Evolutionary conservation across 805 yeast species (phyloP).

Genomic region (Spathaspora girioi): DNA sequence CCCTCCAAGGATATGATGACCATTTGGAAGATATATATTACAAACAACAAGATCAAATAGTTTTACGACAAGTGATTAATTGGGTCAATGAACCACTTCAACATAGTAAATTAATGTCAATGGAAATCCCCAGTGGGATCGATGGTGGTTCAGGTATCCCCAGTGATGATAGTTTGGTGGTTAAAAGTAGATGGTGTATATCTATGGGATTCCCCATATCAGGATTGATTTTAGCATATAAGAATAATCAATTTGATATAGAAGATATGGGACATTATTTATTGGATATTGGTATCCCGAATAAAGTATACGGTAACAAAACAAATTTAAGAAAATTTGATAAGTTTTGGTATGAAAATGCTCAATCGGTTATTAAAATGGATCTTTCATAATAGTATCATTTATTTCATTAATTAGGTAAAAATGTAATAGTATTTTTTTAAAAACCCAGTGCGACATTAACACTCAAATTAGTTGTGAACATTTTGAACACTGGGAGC

Average conservation of each 20-base stretch:
- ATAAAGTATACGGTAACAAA: conserved; percentile 43
- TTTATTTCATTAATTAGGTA: too few relatives aligned
- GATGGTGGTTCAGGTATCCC: conserved; percentile 63
- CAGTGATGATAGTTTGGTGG: conserved; percentile 24
- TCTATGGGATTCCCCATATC: conserved; percentile 73
- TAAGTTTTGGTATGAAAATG: conserved; percentile 38
- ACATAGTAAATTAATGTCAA: conserved; percentile 50
- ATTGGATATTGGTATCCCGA: conserved; percentile 71
- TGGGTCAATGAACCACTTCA: conserved; percentile 61
- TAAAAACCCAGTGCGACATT: too few relatives aligned
- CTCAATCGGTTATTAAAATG: conserved; percentile 25
- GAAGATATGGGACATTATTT: conserved; percentile 57
- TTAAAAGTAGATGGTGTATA: conserved; percentile 52
- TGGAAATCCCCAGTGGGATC: conserved; percentile 80
- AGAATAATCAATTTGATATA: conserved; percentile 46
- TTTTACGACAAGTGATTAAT: conserved; percentile 43
- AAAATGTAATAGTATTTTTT: too few relatives aligned
- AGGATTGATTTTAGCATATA: conserved; percentile 59
- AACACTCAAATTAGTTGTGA: too few relatives aligned
- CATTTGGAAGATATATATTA: conserved; percentile 56
- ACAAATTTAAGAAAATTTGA: conserved; percentile 42
- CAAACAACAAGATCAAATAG: conserved; percentile 33
- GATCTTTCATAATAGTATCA: conserved; percentile 7
- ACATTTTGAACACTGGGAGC: too few relatives aligned
- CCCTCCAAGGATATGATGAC: conserved; percentile 78